These are phyloP conservation scores for Brettanomyces sp. DNA, from an alignment of 805 yeast genomes.

Conservation along the genomic window DNA sequence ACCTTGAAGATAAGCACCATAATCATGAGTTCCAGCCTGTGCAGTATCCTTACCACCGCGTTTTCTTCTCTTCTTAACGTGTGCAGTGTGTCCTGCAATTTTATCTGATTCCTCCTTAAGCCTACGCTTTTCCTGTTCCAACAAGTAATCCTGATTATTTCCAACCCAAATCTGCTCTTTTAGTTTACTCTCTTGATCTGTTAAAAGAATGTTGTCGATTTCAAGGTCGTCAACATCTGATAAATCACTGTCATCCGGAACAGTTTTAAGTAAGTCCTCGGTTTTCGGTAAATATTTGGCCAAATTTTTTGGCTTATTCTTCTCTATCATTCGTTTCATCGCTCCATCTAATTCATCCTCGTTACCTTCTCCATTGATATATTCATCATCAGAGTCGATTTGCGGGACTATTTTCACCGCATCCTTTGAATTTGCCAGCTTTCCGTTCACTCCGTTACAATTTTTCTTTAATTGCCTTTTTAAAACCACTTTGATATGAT, in stretches of 20 bases:
- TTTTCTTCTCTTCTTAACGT: slow-evolving; percentile 40
- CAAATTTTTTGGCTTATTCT: slow-evolving; percentile 46
- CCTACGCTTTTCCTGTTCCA: slow-evolving; percentile 78
- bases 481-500: slow-evolving; percentile 21
- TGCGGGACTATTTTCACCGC: slow-evolving; percentile 1
- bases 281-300: slow-evolving; percentile 48
- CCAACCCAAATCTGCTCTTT: slow-evolving; percentile 89
- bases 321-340: slow-evolving; percentile 28
- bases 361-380: slow-evolving; percentile 14
- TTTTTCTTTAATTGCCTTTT: slow-evolving; percentile 19
- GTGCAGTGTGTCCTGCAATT: slow-evolving; percentile 64
- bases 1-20: slow-evolving; percentile 18
- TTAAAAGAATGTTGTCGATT: slow-evolving; percentile 48
- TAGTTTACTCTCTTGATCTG: slow-evolving; percentile 57
- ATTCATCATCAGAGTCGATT: slow-evolving; percentile 2
- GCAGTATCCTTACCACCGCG: slow-evolving; percentile 15
- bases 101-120: slow-evolving; percentile 81
- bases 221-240: slow-evolving; percentile 84
- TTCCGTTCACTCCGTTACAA: slow-evolving; percentile 8
- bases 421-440: slow-evolving; percentile 3
- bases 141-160: slow-evolving; percentile 72
- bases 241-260: slow-evolving; percentile 52
- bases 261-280: slow-evolving; percentile 37
- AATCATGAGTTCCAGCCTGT: slow-evolving; percentile 19
- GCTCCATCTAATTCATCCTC: slow-evolving; percentile 19